Conservation (phyloP, 345 rosid species). For the Ricinus communis region DNA sequence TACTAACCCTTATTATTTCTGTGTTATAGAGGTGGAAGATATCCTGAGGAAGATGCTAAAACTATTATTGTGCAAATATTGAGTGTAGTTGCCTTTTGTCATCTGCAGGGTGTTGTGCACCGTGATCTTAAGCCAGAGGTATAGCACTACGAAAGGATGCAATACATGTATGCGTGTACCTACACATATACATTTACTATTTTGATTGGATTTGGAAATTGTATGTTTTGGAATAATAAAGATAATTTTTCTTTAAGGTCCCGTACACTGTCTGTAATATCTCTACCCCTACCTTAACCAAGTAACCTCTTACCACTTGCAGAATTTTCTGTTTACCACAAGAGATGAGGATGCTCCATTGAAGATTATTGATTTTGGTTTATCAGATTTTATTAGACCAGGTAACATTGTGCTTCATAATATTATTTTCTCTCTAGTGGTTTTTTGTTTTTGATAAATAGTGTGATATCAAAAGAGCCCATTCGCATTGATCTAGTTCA, state of each 20-base stretch:
- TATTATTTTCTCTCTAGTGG: not conserved
- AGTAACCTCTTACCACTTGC: slow-evolving; percentile 15
- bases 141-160: not conserved
- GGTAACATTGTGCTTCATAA: slow-evolving; percentile 43
- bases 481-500: no score
- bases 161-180: not conserved
- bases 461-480: not conserved
- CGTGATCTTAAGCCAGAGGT: slow-evolving; percentile 98
- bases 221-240: not conserved
- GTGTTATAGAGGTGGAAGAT: slow-evolving; percentile 84
- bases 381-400: slow-evolving; percentile 74
- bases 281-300: slow-evolving; percentile 3
- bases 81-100: slow-evolving; percentile 83
- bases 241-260: not conserved
- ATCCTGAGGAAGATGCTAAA: slow-evolving; percentile 78
- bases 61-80: slow-evolving; percentile 65
- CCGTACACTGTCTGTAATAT: not conserved
- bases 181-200: not conserved
- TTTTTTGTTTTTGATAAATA: not conserved
- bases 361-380: slow-evolving; percentile 83
- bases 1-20: not conserved
- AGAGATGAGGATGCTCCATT: slow-evolving; percentile 72
- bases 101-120: slow-evolving; percentile 95
- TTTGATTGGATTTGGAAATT: not conserved
- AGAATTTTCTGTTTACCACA: slow-evolving; percentile 88